Base-by-base conservation (phyloP, 2,329 filamentous ascomycete species). In the Mariannaea sp. region DNA sequence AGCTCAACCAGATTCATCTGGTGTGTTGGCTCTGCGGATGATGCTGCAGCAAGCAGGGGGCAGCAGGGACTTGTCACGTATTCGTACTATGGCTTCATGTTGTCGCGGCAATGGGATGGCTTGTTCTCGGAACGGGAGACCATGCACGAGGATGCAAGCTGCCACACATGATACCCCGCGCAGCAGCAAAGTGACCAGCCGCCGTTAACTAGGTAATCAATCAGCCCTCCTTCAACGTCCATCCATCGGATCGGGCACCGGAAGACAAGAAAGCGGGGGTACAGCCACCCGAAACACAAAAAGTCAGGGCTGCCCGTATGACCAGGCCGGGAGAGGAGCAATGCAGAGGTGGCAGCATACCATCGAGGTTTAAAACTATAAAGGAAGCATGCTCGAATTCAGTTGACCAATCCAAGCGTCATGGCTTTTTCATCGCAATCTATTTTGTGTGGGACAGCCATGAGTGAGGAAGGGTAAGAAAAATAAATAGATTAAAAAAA, bases 61-160 rank as follows among this genome's bases (percentile, higher is more conserved):
- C 29, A 20, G 24, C 36, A 32, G 36, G 33, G 36, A 7, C 12
- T 47, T 10, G 29, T 32, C 13, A 32, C 29, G 29, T 32, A 32
- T 32, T 32, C 29, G 29, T 32, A 32, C 29, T 32, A 32, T n/a
- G 13, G 13, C 13, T 32, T 33, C 19, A 27, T 38, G 40, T 53
- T 57, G 48, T 58, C 41, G 38, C 51, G 45, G 47, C 42, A 53
- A 53, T 55, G 32, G n/a, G 24, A 53, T 52, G 54, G 30, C 35
- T n/a, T 53, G 49, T 54, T 57, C 44, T 58, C 53, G 49, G 50
- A 57, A 38, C 43, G 13, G 24, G 13, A 42, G 12, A 40, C n/a
- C 35, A 46, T 17, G 13, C 49, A 36, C 49, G 55, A 52, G 50
- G 46, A 51, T 56, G 54, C 53, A 56, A 62, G 53, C 58, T 45